Evolutionary conservation across 257 asterid genomes (phyloP).

Genomic region (Plantago elongata): DNA sequence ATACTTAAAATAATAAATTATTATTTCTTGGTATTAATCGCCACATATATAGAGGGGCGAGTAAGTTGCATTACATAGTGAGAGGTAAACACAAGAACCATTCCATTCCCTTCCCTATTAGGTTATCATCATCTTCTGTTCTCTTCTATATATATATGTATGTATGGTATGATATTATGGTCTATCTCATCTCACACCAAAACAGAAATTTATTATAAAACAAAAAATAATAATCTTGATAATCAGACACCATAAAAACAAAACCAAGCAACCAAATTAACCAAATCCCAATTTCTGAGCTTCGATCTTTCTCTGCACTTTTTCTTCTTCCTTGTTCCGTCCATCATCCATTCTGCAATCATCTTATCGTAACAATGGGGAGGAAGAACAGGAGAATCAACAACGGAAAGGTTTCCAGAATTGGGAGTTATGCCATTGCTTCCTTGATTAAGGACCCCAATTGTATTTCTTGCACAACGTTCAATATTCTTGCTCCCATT

Average conservation of each 20-base stretch:
- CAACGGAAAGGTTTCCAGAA: constrained; percentile 57
- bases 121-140: too few relatives aligned
- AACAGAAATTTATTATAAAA: background rate
- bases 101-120: too few relatives aligned
- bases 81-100: too few relatives aligned
- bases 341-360: constrained; percentile 18
- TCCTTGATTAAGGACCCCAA: constrained; percentile 75
- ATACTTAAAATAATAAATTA: too few relatives aligned
- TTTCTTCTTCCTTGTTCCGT: background rate
- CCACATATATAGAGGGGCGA: too few relatives aligned
- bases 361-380: constrained; percentile 52
- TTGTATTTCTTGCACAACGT: constrained; percentile 89
- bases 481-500: constrained; percentile 95
- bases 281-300: too few relatives aligned
- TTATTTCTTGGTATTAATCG: too few relatives aligned
- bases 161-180: too few relatives aligned
- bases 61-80: too few relatives aligned
- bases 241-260: background rate
- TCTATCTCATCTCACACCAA: background rate
- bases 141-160: too few relatives aligned
- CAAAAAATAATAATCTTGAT: background rate
- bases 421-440: constrained; percentile 80
- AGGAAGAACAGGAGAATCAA: constrained; percentile 43
- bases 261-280: background rate
- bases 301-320: background rate